Evolutionary conservation across 176 grass and related monocot genomes (phyloP).

Genomic region (maize (Zea mays)): DNA sequence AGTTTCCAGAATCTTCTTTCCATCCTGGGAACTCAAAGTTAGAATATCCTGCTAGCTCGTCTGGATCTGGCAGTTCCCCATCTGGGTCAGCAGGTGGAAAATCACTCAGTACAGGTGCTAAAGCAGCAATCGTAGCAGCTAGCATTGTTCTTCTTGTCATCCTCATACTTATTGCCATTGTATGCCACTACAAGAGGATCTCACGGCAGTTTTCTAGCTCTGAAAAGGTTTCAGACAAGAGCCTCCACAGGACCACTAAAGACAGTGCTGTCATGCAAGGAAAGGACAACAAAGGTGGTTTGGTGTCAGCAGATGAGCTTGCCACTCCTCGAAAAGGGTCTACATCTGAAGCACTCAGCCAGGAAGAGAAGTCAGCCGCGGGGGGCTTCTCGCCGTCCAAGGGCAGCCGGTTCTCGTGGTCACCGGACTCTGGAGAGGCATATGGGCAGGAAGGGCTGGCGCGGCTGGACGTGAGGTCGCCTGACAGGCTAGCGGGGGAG

Average conservation of each 20-base stretch:
- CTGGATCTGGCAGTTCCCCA: constrained; percentile 51
- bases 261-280: constrained; percentile 49
- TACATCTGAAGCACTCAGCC: constrained; percentile 69
- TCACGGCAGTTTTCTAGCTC: constrained; percentile 61
- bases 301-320: constrained; percentile 82
- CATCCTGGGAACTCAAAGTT: constrained; percentile 92
- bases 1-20: constrained; percentile 96
- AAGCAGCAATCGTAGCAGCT: constrained; percentile 59
- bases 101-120: constrained; percentile 51
- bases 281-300: constrained; percentile 59
- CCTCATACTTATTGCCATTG: constrained; percentile 61
- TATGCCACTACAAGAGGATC: constrained; percentile 56
- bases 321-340: constrained; percentile 66
- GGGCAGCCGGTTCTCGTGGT: constrained; percentile 81
- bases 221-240: constrained; percentile 84
- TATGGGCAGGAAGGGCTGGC: constrained; percentile 59
- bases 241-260: constrained; percentile 46
- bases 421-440: constrained; percentile 73
- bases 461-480: constrained; percentile 80
- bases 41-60: constrained; percentile 60
- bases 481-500: constrained; percentile 80
- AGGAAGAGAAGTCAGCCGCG: constrained; percentile 71
- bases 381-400: constrained; percentile 82
- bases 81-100: constrained; percentile 48
- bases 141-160: constrained; percentile 68